Base-by-base conservation (phyloP, 2,329 filamentous ascomycete species). In the Herpotrichia juniperi region DNA sequence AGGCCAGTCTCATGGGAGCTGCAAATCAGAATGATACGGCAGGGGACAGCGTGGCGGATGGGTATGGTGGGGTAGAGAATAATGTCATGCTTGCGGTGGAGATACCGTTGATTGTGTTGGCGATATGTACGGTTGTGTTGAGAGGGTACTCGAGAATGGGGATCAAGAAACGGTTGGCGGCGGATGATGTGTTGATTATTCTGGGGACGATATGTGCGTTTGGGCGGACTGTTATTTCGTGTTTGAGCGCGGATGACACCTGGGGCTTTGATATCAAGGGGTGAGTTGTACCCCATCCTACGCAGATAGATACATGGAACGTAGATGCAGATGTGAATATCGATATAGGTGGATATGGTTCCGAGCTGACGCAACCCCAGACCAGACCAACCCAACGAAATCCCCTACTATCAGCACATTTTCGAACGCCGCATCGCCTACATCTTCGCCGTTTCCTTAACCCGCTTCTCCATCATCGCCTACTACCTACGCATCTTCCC, bases 401-500 rank as follows among this genome's bases (percentile, higher is more conserved):
- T 68, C 10, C 52, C 63, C 9, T 68, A 63, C 34, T 66, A 68
- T 25, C 46, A 50, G 56, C 61, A 68, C 42, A 63, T 69, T 44
- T 68, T 67, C 54, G 61, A 62, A 25, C 61, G 66, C 6, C 62
- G 66, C 10, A 64, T 75, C n/a, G 64, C 70, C 28, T 74, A 74
- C 56, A 66, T 73, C 26, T 58, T 66, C 25, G 60, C 68, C n/a
- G 62, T 71, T 2, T 61, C 65, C 2, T 57, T 73, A 4, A 69
- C 62, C 19, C 71, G 71, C 28, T 61, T 69, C 26, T 74, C 72
- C 5, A 53, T 75, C 16, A 47, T 74, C 10, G 53, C 66, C 21
- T 73, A 74, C 51, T 70, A 74, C 44, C 57, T 74, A 5, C 66
- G 72, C 40, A 69, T 74, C 22, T 74, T 74, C 42, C 71, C 71